A percentile compares a stretch with the other conserved stretches of the same genome.
These are phyloP conservation scores for Croton setiger DNA, from an alignment of 441 rosid species.

Conservation along the genomic window DNA sequence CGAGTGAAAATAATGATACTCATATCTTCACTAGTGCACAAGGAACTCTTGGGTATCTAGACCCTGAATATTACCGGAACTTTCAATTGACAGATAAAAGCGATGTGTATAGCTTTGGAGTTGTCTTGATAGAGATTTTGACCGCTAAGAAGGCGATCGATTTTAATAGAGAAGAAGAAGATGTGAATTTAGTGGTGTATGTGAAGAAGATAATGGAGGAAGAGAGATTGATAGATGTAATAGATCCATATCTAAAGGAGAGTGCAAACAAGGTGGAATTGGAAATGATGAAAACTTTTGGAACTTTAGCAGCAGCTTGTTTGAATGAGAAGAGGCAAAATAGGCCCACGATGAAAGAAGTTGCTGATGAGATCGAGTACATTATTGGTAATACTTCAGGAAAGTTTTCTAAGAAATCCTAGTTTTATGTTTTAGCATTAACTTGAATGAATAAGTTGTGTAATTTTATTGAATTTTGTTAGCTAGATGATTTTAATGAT, in stretches of 20 bases:
- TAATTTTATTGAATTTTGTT: slow-evolving; percentile 6
- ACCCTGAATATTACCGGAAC: slow-evolving; percentile 60
- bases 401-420: slow-evolving; percentile 18
- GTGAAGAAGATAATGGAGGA: slow-evolving; percentile 37
- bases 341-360: slow-evolving; percentile 55
- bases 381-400: slow-evolving; percentile 29
- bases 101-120: slow-evolving; percentile 80
- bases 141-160: slow-evolving; percentile 49
- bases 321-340: slow-evolving; percentile 49
- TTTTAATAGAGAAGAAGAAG: slow-evolving; percentile 42
- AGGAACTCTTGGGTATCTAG: slow-evolving; percentile 64
- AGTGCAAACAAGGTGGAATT: slow-evolving; percentile 26
- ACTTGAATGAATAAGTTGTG: slow-evolving; percentile 5
- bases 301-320: slow-evolving; percentile 37
- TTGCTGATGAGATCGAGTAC: slow-evolving; percentile 44
- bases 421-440: not conserved
- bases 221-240: slow-evolving; percentile 35
- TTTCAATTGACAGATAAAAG: slow-evolving; percentile 69
- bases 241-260: slow-evolving; percentile 39
- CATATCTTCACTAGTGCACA: slow-evolving; percentile 63
- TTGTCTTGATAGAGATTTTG: slow-evolving; percentile 60
- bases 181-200: slow-evolving; percentile 47
- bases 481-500: slow-evolving; percentile 8
- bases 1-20: slow-evolving; percentile 33
- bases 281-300: slow-evolving; percentile 52